Evolutionary conservation across 257 asterid species (phyloP).

Genomic region (Knoxia roxburghii): DNA sequence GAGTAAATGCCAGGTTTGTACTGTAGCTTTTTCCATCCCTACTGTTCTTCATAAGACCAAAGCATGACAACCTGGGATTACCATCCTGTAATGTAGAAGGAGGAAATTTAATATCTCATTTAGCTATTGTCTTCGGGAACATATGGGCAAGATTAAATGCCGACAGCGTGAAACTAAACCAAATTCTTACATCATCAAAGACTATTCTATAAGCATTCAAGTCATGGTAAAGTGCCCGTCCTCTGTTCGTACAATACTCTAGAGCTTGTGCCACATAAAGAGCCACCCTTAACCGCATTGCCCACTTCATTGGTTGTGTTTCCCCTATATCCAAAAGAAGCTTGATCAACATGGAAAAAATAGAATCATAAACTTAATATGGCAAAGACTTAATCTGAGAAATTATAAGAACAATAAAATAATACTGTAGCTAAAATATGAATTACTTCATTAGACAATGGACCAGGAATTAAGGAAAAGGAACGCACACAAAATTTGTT

Average conservation of each 20-base stretch:
- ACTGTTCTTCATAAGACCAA: conserved; percentile 67
- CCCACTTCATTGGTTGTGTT: conserved; percentile 96
- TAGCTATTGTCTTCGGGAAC: background rate
- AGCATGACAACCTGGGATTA: conserved; percentile 61
- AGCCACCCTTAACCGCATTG: conserved; percentile 97
- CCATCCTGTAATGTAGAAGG: conserved; percentile 33
- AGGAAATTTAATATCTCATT: background rate
- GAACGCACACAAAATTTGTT: background rate
- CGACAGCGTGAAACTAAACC: background rate
- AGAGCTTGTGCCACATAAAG: conserved; percentile 82
- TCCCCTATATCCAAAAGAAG: conserved; percentile 64
- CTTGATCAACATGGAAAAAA: conserved; percentile 3
- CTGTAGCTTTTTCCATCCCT: conserved; percentile 77
- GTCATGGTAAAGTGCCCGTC: conserved; percentile 91
- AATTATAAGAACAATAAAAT: background rate
- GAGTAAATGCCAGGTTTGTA: conserved; percentile 68
- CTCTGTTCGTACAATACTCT: conserved; percentile 83
- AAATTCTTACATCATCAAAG: conserved; percentile 72
- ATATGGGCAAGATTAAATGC: background rate
- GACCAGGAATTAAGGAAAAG: background rate
- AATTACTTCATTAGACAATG: background rate
- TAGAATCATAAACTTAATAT: background rate
- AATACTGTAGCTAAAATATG: background rate
- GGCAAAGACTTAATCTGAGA: background rate
- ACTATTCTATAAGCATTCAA: conserved; percentile 90